phyloP scores from a whole-genome alignment of 495 filamentous ascomycete species.

The Podospora australis region DNA sequence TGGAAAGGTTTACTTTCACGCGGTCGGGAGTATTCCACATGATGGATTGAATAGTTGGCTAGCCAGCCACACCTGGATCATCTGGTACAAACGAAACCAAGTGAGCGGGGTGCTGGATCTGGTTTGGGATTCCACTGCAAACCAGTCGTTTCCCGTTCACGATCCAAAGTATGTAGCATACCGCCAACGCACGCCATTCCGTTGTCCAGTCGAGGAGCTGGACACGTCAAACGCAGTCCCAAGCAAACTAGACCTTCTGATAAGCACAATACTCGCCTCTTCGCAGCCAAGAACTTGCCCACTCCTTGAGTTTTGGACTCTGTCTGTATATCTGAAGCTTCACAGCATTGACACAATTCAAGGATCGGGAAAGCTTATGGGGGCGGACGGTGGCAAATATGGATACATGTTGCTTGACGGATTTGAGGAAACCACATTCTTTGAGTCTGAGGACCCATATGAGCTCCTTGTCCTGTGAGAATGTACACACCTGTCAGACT shows the following conservation, averaged over 20 bases:
- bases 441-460: not conserved
- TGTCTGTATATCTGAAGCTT: not conserved
- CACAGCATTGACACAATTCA: not conserved
- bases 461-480: not conserved
- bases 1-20: not conserved
- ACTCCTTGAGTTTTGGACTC: not conserved
- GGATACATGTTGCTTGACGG: not conserved
- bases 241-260: too few species aligned
- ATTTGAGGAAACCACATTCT: not conserved
- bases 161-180: not conserved
- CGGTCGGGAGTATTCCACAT: not conserved
- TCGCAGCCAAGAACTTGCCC: not conserved
- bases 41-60: not conserved
- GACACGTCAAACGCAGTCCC: not conserved
- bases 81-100: not conserved
- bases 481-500: not conserved
- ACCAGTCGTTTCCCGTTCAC: not conserved
- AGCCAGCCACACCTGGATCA: not conserved
- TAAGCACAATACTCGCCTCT: too few species aligned
- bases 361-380: not conserved
- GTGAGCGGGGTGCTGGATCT: not conserved
- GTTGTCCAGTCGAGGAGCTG: not conserved
- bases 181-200: not conserved
- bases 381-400: not conserved
- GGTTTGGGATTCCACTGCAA: not conserved